Base-by-base conservation (phyloP, 306 rosid species). In the Prunus mume region DNA sequence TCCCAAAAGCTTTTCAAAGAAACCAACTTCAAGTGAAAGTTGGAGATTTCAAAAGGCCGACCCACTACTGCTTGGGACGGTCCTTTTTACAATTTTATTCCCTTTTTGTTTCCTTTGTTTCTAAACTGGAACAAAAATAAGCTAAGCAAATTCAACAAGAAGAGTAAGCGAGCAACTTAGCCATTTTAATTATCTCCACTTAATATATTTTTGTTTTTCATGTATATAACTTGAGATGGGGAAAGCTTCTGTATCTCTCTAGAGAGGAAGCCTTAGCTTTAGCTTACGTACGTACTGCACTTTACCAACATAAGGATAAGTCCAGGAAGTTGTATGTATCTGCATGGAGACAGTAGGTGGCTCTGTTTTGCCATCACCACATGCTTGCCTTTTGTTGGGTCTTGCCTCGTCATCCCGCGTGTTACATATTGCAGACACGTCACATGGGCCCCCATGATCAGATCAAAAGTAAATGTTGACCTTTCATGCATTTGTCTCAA, bases 321-420 rank as follows among this genome's bases (percentile, higher is more conserved):
- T 10, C 14, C 32, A 19, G 12, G 64, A 58, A 6, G 64, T 1
- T 24, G 20, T 24, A 72, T 57, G 20, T 24, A 72, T 57, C 76
- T 60, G n/a, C 50, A 62, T 20, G 22, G 15, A 17, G n/a, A 46
- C 9, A 14, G 9, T 10, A 47, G 54, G 69, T 67, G 83, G 73
- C 70, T 73, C 10, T 15, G 41, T 72, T 49, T 72, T 28, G 32
- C 34, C 47, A 45, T 41, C 55, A 69, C 73, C 89, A 85, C 68
- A 45, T 72, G 86, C 60, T 30, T n/a, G 47, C 18, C 55, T 18
- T 47, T 60, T 30, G 12, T 83, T 75, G 76, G 79, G 69, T 75
- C 81, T 24, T 66, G 76, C 82, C 74, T 69, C 55, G 74, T 77
- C 80, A 74, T 74, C 64, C 71, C 75, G 80, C 77, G 56, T 58